A percentile compares a stretch with the other conserved stretches of the same genome.
Conservation (phyloP, 768 basidiomycete genomes). For the Phanerochaete carnosa region DNA sequence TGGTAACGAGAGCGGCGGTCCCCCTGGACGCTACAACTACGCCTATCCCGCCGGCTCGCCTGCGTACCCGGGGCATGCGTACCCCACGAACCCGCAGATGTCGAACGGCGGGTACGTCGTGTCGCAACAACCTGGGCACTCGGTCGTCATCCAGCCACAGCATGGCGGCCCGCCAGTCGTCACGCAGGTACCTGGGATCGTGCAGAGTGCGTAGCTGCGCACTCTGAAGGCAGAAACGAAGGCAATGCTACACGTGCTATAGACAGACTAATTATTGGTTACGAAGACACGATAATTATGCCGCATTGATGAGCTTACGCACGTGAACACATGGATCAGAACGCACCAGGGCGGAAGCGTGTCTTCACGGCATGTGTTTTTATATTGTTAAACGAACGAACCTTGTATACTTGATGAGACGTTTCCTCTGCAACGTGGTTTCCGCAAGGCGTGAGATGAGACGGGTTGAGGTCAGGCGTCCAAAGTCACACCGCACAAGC, state of each 20-base stretch:
- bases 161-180: constrained; percentile 58
- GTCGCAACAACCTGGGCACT: constrained; percentile 54
- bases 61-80: constrained; percentile 8
- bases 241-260: neutral
- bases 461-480: neutral
- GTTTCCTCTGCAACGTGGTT: neutral
- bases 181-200: constrained; percentile 51
- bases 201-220: neutral
- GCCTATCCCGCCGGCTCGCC: constrained; percentile 22
- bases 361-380: neutral
- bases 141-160: constrained; percentile 68
- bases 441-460: neutral
- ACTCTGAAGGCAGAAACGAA: neutral
- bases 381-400: neutral
- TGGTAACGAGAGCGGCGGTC: constrained; percentile 34
- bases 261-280: neutral
- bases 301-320: neutral
- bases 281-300: neutral
- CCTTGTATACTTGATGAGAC: neutral
- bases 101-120: constrained; percentile 39
- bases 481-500: neutral
- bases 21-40: constrained; percentile 17
- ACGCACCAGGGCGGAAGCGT: neutral
- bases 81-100: constrained; percentile 14
- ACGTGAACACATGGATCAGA: constrained; percentile 7